phyloP scores from a whole-genome alignment of 108 stramenopile species.

The Licmophora abbreviata region DNA sequence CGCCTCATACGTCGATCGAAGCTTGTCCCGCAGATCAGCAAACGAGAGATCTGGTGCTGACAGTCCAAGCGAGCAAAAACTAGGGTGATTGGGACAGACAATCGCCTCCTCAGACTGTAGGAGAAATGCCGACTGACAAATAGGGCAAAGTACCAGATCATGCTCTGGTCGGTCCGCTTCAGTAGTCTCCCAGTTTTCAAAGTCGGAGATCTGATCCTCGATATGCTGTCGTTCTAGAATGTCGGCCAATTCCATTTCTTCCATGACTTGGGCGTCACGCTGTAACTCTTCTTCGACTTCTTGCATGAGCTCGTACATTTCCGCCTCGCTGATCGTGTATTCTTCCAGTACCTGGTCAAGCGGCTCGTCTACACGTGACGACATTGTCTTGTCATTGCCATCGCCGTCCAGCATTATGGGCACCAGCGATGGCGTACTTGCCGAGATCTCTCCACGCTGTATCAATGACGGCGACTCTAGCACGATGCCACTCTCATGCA shows the following conservation, averaged over 20 bases:
- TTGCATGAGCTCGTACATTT: slow-evolving; percentile 1
- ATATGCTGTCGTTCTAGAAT: neutral
- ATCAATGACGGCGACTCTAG: neutral
- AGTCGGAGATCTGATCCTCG: neutral
- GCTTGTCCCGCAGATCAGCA: too few relatives aligned
- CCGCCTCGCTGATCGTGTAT: neutral
- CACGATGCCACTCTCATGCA: neutral
- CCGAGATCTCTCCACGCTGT: neutral
- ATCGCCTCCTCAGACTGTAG: neutral
- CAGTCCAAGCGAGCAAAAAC: too few relatives aligned
- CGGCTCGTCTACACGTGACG: too few relatives aligned
- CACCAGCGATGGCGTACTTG: neutral
- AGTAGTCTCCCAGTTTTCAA: neutral
- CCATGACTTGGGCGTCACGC: neutral
- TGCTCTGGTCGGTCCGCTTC: too few relatives aligned
- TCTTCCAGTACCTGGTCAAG: neutral
- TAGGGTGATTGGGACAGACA: neutral
- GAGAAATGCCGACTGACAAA: neutral
- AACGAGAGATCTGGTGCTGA: too few relatives aligned
- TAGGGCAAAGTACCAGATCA: neutral
- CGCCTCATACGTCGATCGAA: too few relatives aligned
- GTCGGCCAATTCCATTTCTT: neutral
- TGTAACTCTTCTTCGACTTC: slow-evolving; percentile 4
- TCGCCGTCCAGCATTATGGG: too few relatives aligned
- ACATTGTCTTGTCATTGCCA: too few relatives aligned